Percentiles rank a stretch among this genome's conserved stretches.
Conservation (phyloP, 306 rosid species). For the Cucumis hystrix region DNA sequence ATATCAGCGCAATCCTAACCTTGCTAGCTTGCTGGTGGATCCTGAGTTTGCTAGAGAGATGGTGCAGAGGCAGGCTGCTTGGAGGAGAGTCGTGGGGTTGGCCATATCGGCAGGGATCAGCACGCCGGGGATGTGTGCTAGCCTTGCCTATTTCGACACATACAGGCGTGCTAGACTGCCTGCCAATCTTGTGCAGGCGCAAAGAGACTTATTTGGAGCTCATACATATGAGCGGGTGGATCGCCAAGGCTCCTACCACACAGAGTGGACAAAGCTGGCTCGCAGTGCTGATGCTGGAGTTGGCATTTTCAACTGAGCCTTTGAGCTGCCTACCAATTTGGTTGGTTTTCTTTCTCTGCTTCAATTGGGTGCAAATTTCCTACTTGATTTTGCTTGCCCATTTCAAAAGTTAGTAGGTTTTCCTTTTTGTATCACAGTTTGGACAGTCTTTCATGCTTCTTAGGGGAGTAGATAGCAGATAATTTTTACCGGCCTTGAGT, state of each 20-base stretch:
- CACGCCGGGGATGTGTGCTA: slow-evolving; percentile 96
- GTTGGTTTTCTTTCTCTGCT: slow-evolving; percentile 8
- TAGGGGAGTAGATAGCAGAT: slow-evolving; percentile 7
- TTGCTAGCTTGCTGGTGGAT: slow-evolving; percentile 74
- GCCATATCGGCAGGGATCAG: slow-evolving; percentile 80
- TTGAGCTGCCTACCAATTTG: slow-evolving; percentile 1
- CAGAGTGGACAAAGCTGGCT: slow-evolving; percentile 89
- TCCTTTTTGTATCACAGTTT: slow-evolving; percentile 21
- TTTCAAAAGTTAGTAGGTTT: slow-evolving; percentile 1
- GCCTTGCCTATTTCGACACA: slow-evolving; percentile 82
- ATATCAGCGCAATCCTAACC: slow-evolving; percentile 63
- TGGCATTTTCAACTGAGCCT: slow-evolving; percentile 44
- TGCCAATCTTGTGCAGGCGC: slow-evolving; percentile 94
- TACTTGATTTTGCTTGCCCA: slow-evolving; percentile 3
- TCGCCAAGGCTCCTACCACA: slow-evolving; percentile 74
- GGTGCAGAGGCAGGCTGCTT: slow-evolving; percentile 92
- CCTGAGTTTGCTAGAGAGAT: slow-evolving; percentile 86
- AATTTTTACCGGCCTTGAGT: background rate
- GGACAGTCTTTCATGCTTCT: slow-evolving; percentile 19
- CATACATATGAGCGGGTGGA: slow-evolving; percentile 83
- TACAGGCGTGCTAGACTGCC: slow-evolving; percentile 81
- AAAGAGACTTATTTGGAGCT: slow-evolving; percentile 91
- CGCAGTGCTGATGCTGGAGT: slow-evolving; percentile 39
- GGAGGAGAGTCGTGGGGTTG: slow-evolving; percentile 89
- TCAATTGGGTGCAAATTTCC: slow-evolving; percentile 11